These are phyloP conservation scores for Martiniozyma abietophila DNA, from an alignment of 805 yeast species.

Conservation along the genomic window DNA sequence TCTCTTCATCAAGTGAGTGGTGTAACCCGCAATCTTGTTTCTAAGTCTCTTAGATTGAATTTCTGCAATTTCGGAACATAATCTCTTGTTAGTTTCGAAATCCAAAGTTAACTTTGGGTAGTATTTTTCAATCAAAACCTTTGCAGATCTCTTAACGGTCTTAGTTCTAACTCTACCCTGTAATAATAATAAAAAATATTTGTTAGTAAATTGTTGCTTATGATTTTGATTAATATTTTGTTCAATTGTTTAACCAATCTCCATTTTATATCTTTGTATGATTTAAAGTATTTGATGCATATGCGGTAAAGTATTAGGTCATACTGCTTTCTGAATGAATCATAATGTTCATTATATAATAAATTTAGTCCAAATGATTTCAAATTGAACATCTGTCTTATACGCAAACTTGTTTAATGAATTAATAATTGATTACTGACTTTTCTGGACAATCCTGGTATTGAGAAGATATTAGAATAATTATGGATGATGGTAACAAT, in stretches of 20 bases:
- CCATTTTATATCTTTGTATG: neutral
- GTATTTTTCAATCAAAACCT: slow-evolving; percentile 98
- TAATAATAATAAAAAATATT: slow-evolving; percentile 12
- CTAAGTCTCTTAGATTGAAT: slow-evolving; percentile 99
- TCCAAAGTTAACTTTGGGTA: slow-evolving; percentile 99
- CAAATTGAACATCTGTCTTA: neutral
- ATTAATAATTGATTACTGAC: neutral
- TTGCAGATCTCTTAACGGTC: slow-evolving; percentile 99
- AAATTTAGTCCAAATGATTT: neutral
- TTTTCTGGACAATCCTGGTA: too few relatives aligned
- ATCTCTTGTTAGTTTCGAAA: slow-evolving; percentile 99
- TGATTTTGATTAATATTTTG: neutral
- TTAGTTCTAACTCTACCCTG: slow-evolving; percentile 99
- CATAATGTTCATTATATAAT: neutral
- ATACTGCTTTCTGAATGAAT: neutral
- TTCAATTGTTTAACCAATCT: neutral
- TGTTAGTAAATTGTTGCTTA: slow-evolving; percentile 4
- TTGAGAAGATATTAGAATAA: neutral
- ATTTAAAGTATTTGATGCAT: too few relatives aligned
- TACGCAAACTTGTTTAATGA: neutral
- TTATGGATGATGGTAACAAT: too few relatives aligned
- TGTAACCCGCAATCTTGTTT: slow-evolving; percentile 99
- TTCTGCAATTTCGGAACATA: slow-evolving; percentile 96
- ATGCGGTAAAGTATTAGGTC: neutral
- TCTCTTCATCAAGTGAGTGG: slow-evolving; percentile 99